These are phyloP conservation scores for Pyricularia grisea DNA, from an alignment of 2,329 filamentous ascomycete species.

Conservation along the genomic window DNA sequence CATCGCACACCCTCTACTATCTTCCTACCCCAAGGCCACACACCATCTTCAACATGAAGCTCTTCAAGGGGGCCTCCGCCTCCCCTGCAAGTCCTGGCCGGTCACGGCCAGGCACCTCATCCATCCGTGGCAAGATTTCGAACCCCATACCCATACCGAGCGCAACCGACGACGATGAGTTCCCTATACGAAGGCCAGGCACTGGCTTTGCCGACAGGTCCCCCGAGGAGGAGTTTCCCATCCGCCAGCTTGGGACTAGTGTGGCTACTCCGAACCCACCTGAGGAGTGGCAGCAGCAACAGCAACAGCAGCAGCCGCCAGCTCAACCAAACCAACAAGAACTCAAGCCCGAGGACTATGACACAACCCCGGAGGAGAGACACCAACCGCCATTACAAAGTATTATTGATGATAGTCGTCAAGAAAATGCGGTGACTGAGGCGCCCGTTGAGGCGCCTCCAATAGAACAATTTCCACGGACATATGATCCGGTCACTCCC, in stretches of 20 bases:
- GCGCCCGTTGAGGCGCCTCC: not conserved
- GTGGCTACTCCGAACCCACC: constrained; percentile 22
- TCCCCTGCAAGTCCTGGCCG: constrained; percentile 20
- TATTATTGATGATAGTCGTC: not conserved
- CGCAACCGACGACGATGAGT: constrained; percentile 41
- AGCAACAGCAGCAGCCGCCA: constrained; percentile 1
- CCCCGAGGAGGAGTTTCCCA: constrained; percentile 20
- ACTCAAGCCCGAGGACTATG: not conserved
- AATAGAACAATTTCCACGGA: not conserved
- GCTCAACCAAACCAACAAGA: not conserved
- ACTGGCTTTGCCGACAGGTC: constrained; percentile 20
- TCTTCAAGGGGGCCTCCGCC: constrained; percentile 35
- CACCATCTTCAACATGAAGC: constrained; percentile 23
- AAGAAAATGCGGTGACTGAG: not conserved
- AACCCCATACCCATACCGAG: constrained; percentile 47
- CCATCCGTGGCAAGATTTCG: constrained; percentile 52
- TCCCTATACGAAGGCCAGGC: constrained; percentile 38
- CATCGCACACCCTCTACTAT: constrained; percentile 12
- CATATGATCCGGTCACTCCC: not conserved
- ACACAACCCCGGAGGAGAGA: not conserved
- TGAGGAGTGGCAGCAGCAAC: constrained; percentile 7
- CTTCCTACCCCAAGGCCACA: not conserved
- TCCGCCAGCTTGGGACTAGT: constrained; percentile 18
- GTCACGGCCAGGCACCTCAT: constrained; percentile 29
- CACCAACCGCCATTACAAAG: not conserved